phyloP scores from a whole-genome alignment of 805 yeast genomes.

The Ogataea pilisensis region DNA sequence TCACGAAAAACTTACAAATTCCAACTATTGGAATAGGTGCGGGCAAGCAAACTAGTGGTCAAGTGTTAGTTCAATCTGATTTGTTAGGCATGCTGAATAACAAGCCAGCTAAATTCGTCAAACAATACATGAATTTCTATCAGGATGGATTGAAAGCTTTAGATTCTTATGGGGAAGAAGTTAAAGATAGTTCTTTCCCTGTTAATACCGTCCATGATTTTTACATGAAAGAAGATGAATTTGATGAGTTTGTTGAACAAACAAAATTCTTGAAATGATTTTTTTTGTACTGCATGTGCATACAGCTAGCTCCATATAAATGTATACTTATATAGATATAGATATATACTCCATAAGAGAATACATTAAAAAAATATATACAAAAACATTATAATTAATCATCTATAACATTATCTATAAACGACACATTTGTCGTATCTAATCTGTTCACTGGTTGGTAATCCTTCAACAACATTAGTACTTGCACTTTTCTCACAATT shows the following conservation, averaged over 20 bases:
- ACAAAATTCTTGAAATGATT: constrained; percentile 16
- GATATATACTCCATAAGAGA: too few relatives aligned
- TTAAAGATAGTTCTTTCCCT: constrained; percentile 57
- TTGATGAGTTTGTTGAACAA: constrained; percentile 35
- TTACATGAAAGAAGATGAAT: constrained; percentile 62
- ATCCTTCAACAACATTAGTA: constrained; percentile 9
- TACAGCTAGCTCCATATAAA: not conserved
- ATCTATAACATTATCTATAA: constrained; percentile 17
- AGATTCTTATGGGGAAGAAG: constrained; percentile 53
- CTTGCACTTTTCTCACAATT: constrained; percentile 18
- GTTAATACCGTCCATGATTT: constrained; percentile 56
- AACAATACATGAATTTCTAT: constrained; percentile 55
- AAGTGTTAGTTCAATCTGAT: constrained; percentile 85
- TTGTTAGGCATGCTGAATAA: constrained; percentile 69
- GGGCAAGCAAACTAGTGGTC: constrained; percentile 79
- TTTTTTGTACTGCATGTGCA: not conserved
- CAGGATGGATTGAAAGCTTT: constrained; percentile 49
- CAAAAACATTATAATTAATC: too few relatives aligned
- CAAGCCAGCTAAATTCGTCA: constrained; percentile 67
- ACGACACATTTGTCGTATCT: constrained; percentile 15
- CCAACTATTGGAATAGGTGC: constrained; percentile 98
- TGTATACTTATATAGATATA: constrained; percentile 1
- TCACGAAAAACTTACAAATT: constrained; percentile 55
- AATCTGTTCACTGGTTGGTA: constrained; percentile 6
- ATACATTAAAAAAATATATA: too few relatives aligned